Percentiles rank a stretch among this genome's conserved stretches.
Conservation (phyloP, 2,329 filamentous ascomycete species). For the Penicillium olsonii region DNA sequence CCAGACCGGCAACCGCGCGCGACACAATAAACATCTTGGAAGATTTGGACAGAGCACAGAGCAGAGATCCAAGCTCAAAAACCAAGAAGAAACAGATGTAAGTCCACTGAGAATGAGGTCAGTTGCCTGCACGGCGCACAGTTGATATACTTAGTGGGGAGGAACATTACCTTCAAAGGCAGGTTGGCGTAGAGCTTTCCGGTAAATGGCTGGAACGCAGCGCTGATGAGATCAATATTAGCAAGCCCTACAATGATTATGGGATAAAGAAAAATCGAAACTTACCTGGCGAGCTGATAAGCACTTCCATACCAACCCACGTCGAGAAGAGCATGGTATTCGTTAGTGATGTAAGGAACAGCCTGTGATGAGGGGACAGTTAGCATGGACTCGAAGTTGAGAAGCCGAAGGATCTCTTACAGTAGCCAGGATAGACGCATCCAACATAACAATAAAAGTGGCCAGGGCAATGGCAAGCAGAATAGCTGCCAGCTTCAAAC, state of each 20-base stretch:
- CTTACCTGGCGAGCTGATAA: not conserved
- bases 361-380: not conserved
- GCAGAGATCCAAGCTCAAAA: not conserved
- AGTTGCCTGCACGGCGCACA: no score
- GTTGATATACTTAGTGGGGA: not conserved
- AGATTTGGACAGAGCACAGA: slow-evolving; percentile 12
- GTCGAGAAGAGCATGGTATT: not conserved
- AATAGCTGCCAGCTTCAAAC: not conserved
- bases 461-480: not conserved
- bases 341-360: not conserved
- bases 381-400: no score
- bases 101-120: no score
- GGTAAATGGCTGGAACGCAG: not conserved
- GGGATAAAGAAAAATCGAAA: no score
- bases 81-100: not conserved
- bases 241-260: not conserved
- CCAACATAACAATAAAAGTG: not conserved
- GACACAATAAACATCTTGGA: slow-evolving; percentile 26
- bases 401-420: no score
- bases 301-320: not conserved
- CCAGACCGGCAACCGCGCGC: slow-evolving; percentile 24
- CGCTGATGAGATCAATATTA: not conserved
- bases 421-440: not conserved
- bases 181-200: not conserved
- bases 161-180: not conserved